Base-by-base conservation (phyloP, 2,329 filamentous ascomycete genomes). In the Xylaria sp. region DNA sequence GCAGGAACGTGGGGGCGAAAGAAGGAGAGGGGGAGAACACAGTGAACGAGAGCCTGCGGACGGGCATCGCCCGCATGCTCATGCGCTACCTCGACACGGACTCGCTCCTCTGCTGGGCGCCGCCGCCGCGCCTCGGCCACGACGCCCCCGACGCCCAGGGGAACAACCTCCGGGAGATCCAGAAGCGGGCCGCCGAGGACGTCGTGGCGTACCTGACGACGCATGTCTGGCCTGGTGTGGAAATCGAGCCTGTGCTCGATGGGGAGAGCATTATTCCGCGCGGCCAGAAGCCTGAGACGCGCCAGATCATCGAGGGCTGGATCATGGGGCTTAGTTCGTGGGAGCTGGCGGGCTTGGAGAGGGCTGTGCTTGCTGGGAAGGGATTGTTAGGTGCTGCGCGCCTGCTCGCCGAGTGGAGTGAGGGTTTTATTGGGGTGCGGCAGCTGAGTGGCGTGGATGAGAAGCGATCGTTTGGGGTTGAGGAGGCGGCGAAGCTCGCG, bases 41-140 rank as follows among this genome's bases (percentile, higher is more conserved):
- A 5, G 9, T 78, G 0, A 72, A 80, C 10, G 85, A 76, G 18
- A 83, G 84, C 28, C 85, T 92, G 46, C 87, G 94, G 43, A 79
- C 86, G 0, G 83, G 86, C 49, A 90, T 98, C 56, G 83, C 91
- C 18, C 84, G 83, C 20, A 90, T 89, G 71, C 82, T 96, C 61
- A 88, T 98, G 86, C 88, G 92, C 56, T 98, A 98, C 80, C 87
- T 99, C 31, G 90, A 94, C 75, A 98, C 96, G 0, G 96, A 99
- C 82, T 94, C 93, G 0, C 83, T 98, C 43, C 88, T 99, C 1
- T 98, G 95, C 86, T 97, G 94, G 93, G 94, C 86, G 28, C 85
- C 88, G 49, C 83, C 84, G 1, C 83, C 86, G 1, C 81, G 89
- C 15, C 57, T 61, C 49, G 79, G 83, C 36, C 82, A 86, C 3